These are phyloP conservation scores for Xylaria cubensis DNA, from an alignment of 495 filamentous ascomycete genomes.

Conservation along the genomic window DNA sequence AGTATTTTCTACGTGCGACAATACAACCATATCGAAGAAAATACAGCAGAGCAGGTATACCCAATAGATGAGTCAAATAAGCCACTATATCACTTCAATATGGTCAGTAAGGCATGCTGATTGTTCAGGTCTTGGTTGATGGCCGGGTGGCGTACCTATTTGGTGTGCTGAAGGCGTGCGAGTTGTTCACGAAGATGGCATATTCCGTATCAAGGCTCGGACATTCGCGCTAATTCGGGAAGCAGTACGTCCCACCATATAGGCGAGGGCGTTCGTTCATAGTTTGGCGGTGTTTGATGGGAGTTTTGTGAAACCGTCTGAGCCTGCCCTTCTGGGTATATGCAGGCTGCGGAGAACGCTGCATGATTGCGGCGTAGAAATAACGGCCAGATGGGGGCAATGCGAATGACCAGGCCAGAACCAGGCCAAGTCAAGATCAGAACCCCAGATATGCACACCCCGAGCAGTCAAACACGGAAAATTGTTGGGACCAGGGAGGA, in stretches of 20 bases:
- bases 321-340: neutral
- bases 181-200: neutral
- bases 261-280: neutral
- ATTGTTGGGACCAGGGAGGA: neutral
- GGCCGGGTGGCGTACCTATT: neutral
- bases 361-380: slow-evolving; percentile 16
- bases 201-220: neutral
- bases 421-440: neutral
- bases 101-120: neutral
- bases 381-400: slow-evolving; percentile 2
- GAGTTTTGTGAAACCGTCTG: slow-evolving; percentile 6
- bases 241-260: neutral
- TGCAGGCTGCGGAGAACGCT: slow-evolving; percentile 15
- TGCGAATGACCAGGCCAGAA: neutral
- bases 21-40: neutral
- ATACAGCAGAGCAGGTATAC: neutral
- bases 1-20: neutral
- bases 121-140: slow-evolving; percentile 7
- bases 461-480: slow-evolving; percentile 11
- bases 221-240: slow-evolving; percentile 8
- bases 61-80: neutral
- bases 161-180: neutral
- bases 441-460: slow-evolving; percentile 17
- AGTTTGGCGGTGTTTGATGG: neutral
- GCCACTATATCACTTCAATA: neutral